A percentile compares a stretch with the other conserved stretches of the same genome.
phyloP scores from a whole-genome alignment of 2,329 filamentous ascomycete genomes.

The Pestalotiopsis sp. region DNA sequence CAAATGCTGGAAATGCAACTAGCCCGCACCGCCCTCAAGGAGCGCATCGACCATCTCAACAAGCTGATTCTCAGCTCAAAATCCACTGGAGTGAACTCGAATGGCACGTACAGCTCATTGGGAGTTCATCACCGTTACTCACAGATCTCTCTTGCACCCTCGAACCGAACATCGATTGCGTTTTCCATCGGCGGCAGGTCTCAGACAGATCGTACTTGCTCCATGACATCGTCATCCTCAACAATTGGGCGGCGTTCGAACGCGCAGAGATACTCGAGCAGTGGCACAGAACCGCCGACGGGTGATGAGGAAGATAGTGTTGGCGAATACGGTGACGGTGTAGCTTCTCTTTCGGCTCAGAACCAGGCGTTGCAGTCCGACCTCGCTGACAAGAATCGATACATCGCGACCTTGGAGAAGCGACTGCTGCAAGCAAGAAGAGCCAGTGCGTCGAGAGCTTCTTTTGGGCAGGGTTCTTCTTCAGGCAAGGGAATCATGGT shows the following conservation, averaged over 20 bases:
- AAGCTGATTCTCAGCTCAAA: slow-evolving; percentile 93
- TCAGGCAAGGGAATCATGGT: slow-evolving; percentile 65
- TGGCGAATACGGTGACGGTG: slow-evolving; percentile 78
- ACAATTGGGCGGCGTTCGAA: slow-evolving; percentile 57
- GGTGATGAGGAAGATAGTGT: slow-evolving; percentile 68
- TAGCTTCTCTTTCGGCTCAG: slow-evolving; percentile 78
- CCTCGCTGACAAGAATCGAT: slow-evolving; percentile 93
- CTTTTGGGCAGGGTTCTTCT: slow-evolving; percentile 63
- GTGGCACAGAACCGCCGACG: slow-evolving; percentile 36
- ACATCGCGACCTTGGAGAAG: slow-evolving; percentile 92
- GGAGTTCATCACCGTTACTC: slow-evolving; percentile 65
- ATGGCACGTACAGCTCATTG: slow-evolving; percentile 69
- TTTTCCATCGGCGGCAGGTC: slow-evolving; percentile 56
- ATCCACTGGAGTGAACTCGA: slow-evolving; percentile 87
- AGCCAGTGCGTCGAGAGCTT: slow-evolving; percentile 85
- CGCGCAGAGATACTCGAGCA: slow-evolving; percentile 45
- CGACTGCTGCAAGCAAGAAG: slow-evolving; percentile 85
- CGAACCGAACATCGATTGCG: slow-evolving; percentile 68
- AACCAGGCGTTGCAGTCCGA: slow-evolving; percentile 93
- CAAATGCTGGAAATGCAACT: slow-evolving; percentile 99
- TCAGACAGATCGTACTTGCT: slow-evolving; percentile 63
- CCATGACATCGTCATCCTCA: slow-evolving; percentile 64
- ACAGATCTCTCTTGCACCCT: slow-evolving; percentile 53
- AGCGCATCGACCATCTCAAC: slow-evolving; percentile 96
- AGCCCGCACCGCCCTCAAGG: slow-evolving; percentile 90